Evolutionary conservation across 805 yeast species (phyloP).

Genomic region (Starmerella tilneyi): DNA sequence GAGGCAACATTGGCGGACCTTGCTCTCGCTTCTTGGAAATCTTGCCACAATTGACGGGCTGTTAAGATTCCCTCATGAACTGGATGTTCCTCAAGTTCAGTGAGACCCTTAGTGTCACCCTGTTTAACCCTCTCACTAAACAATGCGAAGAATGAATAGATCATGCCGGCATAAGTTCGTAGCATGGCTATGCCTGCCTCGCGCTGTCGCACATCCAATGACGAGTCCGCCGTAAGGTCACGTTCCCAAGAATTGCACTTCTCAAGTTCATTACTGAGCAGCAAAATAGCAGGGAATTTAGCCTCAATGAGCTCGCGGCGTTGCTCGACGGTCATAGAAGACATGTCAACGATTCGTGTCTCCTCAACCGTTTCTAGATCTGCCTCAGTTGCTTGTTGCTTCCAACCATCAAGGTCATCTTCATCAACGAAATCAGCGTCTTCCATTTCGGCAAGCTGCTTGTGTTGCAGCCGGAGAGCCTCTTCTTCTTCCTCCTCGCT

Average conservation of each 20-base stretch:
- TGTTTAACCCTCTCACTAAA: conserved; percentile 47
- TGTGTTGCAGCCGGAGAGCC: conserved; percentile 76
- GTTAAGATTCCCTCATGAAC: conserved; percentile 79
- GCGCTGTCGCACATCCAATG: conserved; percentile 10
- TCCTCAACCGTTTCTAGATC: conserved; percentile 25
- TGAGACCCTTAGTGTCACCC: conserved; percentile 35
- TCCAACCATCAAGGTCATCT: conserved; percentile 76
- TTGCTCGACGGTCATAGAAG: conserved; percentile 44
- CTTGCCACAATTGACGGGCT: conserved; percentile 82
- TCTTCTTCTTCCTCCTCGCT: conserved; percentile 75
- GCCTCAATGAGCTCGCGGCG: conserved; percentile 46
- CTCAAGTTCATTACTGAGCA: conserved; percentile 56
- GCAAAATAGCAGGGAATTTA: conserved; percentile 74
- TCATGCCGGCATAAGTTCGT: conserved; percentile 66
- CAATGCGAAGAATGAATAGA: conserved; percentile 68
- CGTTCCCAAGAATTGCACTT: conserved; percentile 30
- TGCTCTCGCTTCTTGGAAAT: conserved; percentile 42
- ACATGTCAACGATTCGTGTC: conserved; percentile 38
- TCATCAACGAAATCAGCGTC: conserved; percentile 65
- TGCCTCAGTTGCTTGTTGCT: conserved; percentile 42
- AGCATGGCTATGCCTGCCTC: conserved; percentile 57
- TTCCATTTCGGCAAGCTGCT: conserved; percentile 61
- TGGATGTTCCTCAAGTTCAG: conserved; percentile 69
- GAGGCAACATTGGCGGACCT: conserved; percentile 27
- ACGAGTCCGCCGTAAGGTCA: conserved; percentile 17